Percentiles rank a stretch among this genome's conserved stretches.
Evolutionary conservation across 768 basidiomycete genomes (phyloP).

Genomic region (Leccinum fibrillosum): DNA sequence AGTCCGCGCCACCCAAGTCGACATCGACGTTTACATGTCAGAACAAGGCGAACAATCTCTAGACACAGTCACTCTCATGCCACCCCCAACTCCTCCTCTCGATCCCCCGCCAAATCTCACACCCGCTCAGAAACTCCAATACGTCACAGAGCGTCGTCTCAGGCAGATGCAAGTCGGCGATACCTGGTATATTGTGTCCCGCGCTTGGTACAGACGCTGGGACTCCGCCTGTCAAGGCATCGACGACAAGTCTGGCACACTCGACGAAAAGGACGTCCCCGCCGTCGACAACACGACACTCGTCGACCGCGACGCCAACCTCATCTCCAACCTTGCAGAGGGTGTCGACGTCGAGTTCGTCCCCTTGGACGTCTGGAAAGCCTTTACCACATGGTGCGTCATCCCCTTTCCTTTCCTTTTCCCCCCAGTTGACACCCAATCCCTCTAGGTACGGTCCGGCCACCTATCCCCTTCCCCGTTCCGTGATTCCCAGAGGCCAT

Average conservation of each 20-base stretch:
- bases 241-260: slow-evolving; percentile 61
- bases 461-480: slow-evolving; percentile 54
- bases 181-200: slow-evolving; percentile 74
- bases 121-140: slow-evolving; percentile 45
- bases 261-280: slow-evolving; percentile 62
- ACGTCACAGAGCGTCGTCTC: slow-evolving; percentile 46
- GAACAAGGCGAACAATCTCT: slow-evolving; percentile 46
- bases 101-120: slow-evolving; percentile 27
- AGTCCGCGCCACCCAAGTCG: slow-evolving; percentile 34
- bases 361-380: slow-evolving; percentile 67
- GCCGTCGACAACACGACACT: slow-evolving; percentile 75
- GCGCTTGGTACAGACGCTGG: slow-evolving; percentile 76
- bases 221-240: slow-evolving; percentile 66
- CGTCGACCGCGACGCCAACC: slow-evolving; percentile 49
- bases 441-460: slow-evolving; percentile 72
- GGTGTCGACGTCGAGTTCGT: slow-evolving; percentile 73
- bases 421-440: background rate
- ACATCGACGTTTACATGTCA: slow-evolving; percentile 69
- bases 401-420: background rate
- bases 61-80: slow-evolving; percentile 16
- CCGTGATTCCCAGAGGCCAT: slow-evolving; percentile 60
- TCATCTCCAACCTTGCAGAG: slow-evolving; percentile 48
- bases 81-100: slow-evolving; percentile 27
- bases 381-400: slow-evolving; percentile 57
- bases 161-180: slow-evolving; percentile 60